Percentiles rank a stretch among this genome's conserved stretches.
Evolutionary conservation across 192 early-diverging fungal species (phyloP).

Genomic region (Phycomyces nitens): DNA sequence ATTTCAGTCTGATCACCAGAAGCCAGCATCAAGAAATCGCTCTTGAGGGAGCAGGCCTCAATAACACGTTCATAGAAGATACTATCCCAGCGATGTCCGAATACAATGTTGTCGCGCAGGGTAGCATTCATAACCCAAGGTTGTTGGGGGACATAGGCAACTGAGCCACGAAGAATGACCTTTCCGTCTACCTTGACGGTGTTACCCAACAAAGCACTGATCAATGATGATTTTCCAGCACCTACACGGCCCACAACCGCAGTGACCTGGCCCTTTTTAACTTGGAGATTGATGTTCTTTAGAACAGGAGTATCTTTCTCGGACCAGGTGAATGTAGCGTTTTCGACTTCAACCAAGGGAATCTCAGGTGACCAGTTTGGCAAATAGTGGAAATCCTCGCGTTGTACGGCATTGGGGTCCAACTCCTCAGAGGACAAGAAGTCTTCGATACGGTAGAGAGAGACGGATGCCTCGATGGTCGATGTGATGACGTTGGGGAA

Average conservation of each 20-base stretch:
- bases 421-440: conserved; percentile 83
- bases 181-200: conserved; percentile 68
- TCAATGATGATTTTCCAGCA: conserved; percentile 65
- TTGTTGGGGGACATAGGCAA: conserved; percentile 76
- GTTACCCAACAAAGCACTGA: conserved; percentile 83
- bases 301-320: conserved; percentile 34
- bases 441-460: conserved; percentile 72
- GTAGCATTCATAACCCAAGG: conserved; percentile 98
- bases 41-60: conserved; percentile 79
- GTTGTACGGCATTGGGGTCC: conserved; percentile 60
- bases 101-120: conserved; percentile 88
- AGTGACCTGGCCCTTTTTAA: conserved; percentile 33
- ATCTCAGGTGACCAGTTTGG: conserved; percentile 16
- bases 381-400: conserved; percentile 31
- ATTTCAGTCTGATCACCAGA: conserved; percentile 91
- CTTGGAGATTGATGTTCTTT: conserved; percentile 38
- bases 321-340: conserved; percentile 57
- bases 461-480: conserved; percentile 78
- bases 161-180: conserved; percentile 58
- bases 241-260: conserved; percentile 49
- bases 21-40: conserved; percentile 83
- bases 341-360: conserved; percentile 43
- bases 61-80: conserved; percentile 70
- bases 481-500: conserved; percentile 82
- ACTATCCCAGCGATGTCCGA: conserved; percentile 77